Evolutionary conservation across 495 filamentous ascomycete species (phyloP), one percentile per base, ranked within the genome.

Genomic region (Trichocladium antarcticum): DNA sequence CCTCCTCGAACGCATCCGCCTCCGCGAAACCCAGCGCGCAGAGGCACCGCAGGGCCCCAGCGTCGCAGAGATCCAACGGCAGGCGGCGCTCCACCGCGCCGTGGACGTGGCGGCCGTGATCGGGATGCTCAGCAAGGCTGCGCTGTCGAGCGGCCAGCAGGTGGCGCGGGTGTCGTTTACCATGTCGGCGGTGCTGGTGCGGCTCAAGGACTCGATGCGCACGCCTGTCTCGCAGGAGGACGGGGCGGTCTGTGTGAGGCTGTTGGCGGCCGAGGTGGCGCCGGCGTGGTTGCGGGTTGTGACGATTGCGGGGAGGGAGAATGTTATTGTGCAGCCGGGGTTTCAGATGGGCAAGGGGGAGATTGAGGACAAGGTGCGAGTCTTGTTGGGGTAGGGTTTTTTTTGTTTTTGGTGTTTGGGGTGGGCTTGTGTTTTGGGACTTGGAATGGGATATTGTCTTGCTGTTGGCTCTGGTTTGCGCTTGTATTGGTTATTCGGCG

Each of bases 201-300:
- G 78, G 55, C 57, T 85, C 37, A 71, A 74, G 58, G 77, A 80
- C 53, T 82, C 78, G 42, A 61, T 83, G 47, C 66, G 78, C 31
- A 78, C 70, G 47, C 78, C 80, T 5, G 72, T 84, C 37, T 75
- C 74, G 36, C 70, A 64, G 45, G 78, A 77, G 42, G 83, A 85
- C 53, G 79, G 68, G 3, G 63, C 66, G 29, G 55, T 45, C 15
- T 79, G 74, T 53, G 67, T 85, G n/a, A 65, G 68, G 42, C 42
- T 84, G 49, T 56, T 85, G 51, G 76, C 66, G 14, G 41, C 27
- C 1, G 81, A 84, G 65, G 71, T 85, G 20, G 72, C 74, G 37
- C 79, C 83, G 0, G 73, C 76, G 49, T 85, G 82, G 79, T 54
- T 84, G 32, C 59, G 68, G 28, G 56, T 84, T 1, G 67, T 83